Evolutionary conservation across 2,329 filamentous ascomycete species (phyloP), one percentile per base, ranked within the genome.

Genomic region (Pseudogymnoascus sp.): DNA sequence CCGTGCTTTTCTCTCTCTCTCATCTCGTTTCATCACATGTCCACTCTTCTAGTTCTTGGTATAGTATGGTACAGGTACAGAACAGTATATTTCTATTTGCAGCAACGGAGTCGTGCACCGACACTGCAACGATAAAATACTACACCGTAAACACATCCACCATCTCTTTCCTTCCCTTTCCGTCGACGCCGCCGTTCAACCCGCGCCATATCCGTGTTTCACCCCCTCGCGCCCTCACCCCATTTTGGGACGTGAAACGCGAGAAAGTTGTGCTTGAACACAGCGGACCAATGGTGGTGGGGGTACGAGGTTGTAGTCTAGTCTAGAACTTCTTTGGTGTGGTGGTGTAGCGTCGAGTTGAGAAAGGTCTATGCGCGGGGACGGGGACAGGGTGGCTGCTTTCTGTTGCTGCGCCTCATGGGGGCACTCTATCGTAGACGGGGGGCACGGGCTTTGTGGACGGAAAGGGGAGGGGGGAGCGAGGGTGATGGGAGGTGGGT

Each of bases 371-470:
- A 31, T 53, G 46, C 46, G 46, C 25, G 3, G 7, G 2, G 25
- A 1, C 46, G 18, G 18, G 18, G 18, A 18, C 18, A 53, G 46
- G 46, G 46, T 23, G 31, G 14, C 14, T 28, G 46, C 46, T 31
- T 53, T 53, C 25, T 53, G 46, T 18, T 18, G 18, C 46, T 53
- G 46, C 46, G 46, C 46, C 46, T 53, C 46, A 53, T 53, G 46
- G 46, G 46, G 25, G 12, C n/a, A 53, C 25, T 53, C 25, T 53
- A 53, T 53, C 46, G 46, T 3, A 53, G 5, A 53, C 46, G 14
- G 25, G 5, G 23, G 4, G 23, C 46, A 53, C 46, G 5, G 46
- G 46, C 46, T 2, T 43, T 8, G 1, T 46, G 46, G 46, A 53
- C 46, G 46, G 31, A 53, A 53, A 23, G n/a, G 43, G 43, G 12